These are phyloP conservation scores for rapeseed (Brassica napus) DNA, from an alignment of 345 rosid species.

Conservation along the genomic window Da-Ae NC_063443.1:11440501-11441000, in stretches of 20 bases:
- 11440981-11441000: not conserved
- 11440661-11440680: not conserved
- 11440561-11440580: not conserved
- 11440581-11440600: not conserved
- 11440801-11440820: not conserved
- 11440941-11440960: conserved; percentile 2
- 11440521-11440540: not conserved
- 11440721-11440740: not conserved
- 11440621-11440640: not conserved
- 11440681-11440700: not conserved
- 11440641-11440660: not conserved
- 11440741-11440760: not conserved
- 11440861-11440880: conserved; percentile 34
- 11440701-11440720: not conserved
- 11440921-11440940: conserved; percentile 14
- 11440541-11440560: not conserved
- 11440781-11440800: not conserved
- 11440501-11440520: not conserved
- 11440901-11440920: conserved; percentile 33
- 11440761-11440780: not conserved
- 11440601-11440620: not conserved
- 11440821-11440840: not conserved
- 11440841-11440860: conserved; percentile 7
- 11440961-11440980: not conserved
- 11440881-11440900: conserved; percentile 38